Evolutionary conservation across 2,329 filamentous ascomycete species (phyloP).

Genomic region (Pseudocercospora macadamiae): DNA sequence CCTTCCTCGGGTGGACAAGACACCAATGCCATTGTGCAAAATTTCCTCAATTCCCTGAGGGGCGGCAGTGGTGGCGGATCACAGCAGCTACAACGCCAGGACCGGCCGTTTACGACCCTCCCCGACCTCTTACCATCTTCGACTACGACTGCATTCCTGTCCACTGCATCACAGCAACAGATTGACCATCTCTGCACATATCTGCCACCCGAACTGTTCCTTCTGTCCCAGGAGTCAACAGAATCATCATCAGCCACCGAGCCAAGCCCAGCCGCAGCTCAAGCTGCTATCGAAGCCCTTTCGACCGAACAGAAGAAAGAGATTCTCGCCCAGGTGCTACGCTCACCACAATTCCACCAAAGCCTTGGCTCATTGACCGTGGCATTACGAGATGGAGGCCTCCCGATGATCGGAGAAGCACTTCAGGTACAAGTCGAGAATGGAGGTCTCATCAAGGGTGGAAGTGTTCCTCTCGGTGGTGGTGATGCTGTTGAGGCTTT

Average conservation of each 20-base stretch:
- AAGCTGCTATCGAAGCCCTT: slow-evolving; percentile 74
- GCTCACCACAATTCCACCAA: slow-evolving; percentile 89
- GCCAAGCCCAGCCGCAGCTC: slow-evolving; percentile 60
- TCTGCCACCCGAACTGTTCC: slow-evolving; percentile 76
- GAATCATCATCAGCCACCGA: slow-evolving; percentile 64
- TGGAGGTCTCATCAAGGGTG: slow-evolving; percentile 77
- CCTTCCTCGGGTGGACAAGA: slow-evolving; percentile 57
- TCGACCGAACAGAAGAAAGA: slow-evolving; percentile 75
- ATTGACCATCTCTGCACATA: slow-evolving; percentile 76
- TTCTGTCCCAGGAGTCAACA: slow-evolving; percentile 69
- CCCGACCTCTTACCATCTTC: slow-evolving; percentile 80
- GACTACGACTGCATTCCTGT: slow-evolving; percentile 76
- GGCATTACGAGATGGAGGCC: slow-evolving; percentile 84
- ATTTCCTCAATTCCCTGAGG: slow-evolving; percentile 82
- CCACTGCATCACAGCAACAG: slow-evolving; percentile 64
- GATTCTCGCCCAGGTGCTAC: slow-evolving; percentile 78
- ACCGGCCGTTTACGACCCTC: slow-evolving; percentile 77
- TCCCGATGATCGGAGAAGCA: slow-evolving; percentile 88
- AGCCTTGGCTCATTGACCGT: slow-evolving; percentile 82
- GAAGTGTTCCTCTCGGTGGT: slow-evolving; percentile 82
- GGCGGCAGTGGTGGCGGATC: slow-evolving; percentile 51
- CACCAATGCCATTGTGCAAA: slow-evolving; percentile 78
- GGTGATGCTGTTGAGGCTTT: slow-evolving; percentile 90
- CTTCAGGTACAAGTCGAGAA: slow-evolving; percentile 79
- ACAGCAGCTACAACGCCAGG: slow-evolving; percentile 50